These are phyloP conservation scores for Mucor circinelloides DNA, from an alignment of 371 early-diverging fungal genomes.

Conservation along the genomic window DNA sequence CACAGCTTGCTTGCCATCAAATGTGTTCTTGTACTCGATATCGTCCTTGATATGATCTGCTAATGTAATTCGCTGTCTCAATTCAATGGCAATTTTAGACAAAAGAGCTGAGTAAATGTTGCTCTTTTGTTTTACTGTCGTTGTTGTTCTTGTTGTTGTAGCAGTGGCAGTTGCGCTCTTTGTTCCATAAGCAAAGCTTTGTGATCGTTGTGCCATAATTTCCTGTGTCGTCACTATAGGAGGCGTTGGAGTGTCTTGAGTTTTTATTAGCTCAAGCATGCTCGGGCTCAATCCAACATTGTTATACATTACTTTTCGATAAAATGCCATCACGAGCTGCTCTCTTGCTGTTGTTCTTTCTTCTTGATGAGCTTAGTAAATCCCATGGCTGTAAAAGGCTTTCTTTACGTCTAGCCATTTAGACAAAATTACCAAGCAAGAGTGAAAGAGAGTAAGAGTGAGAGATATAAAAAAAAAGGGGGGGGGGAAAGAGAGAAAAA, in stretches of 20 bases:
- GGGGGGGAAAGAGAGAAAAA: not conserved
- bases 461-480: not conserved
- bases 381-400: conserved; percentile 18
- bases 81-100: conserved; percentile 77
- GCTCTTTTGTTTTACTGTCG: not conserved
- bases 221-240: conserved; percentile 18
- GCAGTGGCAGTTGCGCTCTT: not conserved
- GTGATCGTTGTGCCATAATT: conserved; percentile 33
- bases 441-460: not conserved
- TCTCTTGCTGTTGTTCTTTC: not conserved
- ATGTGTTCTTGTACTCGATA: conserved; percentile 80
- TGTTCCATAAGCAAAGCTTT: conserved; percentile 35
- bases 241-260: conserved; percentile 1
- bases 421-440: not conserved
- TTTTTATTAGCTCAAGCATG: not conserved
- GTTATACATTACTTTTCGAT: conserved; percentile 1
- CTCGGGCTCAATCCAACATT: no score
- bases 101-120: conserved; percentile 70
- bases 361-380: conserved; percentile 6
- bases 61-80: conserved; percentile 53
- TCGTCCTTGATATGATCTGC: conserved; percentile 72
- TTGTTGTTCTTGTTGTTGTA: not conserved
- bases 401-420: conserved; percentile 21
- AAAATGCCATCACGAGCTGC: not conserved
- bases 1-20: conserved; percentile 83